Conservation (phyloP, 202 grass and related monocot genomes). For the Eragrostis tef region DNA sequence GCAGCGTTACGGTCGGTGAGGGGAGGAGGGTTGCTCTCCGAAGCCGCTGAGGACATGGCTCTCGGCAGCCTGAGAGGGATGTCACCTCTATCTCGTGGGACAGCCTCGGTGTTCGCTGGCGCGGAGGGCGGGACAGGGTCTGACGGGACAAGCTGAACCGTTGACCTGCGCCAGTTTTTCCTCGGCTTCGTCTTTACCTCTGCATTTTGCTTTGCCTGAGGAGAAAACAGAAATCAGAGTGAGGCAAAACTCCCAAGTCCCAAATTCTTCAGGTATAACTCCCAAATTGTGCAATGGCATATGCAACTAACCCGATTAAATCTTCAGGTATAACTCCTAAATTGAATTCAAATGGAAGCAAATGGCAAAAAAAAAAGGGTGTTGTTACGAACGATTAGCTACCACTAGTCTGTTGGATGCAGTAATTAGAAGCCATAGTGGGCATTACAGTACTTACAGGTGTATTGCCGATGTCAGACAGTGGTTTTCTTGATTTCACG, state of each 20-base stretch:
- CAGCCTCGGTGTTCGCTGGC: conserved; percentile 35
- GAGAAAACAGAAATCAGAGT: conserved; percentile 23
- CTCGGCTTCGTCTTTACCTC: conserved; percentile 51
- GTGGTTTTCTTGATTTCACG: conserved; percentile 58
- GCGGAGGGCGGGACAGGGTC: conserved; percentile 34
- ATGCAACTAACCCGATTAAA: too few species aligned
- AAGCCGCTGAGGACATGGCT: conserved; percentile 59
- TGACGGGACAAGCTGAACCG: conserved; percentile 65
- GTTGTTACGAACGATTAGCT: too few species aligned
- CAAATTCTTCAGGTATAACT: not conserved
- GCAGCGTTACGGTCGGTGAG: conserved; percentile 70
- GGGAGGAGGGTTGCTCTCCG: conserved; percentile 58
- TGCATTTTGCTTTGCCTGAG: conserved; percentile 49
- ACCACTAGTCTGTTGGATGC: too few species aligned
- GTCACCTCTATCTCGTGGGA: conserved; percentile 47
- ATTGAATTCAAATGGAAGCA: not conserved
- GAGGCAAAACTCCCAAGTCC: too few species aligned
- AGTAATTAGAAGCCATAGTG: not conserved
- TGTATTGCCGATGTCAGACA: conserved; percentile 68
- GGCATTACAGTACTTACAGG: conserved; percentile 46
- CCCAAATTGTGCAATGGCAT: too few species aligned
- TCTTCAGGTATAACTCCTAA: too few species aligned
- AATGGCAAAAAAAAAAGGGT: not conserved
- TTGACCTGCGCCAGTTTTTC: conserved; percentile 81
- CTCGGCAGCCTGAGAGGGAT: conserved; percentile 76